Conservation (phyloP, 257 asterid species). For the Sherardia arvensis region DNA sequence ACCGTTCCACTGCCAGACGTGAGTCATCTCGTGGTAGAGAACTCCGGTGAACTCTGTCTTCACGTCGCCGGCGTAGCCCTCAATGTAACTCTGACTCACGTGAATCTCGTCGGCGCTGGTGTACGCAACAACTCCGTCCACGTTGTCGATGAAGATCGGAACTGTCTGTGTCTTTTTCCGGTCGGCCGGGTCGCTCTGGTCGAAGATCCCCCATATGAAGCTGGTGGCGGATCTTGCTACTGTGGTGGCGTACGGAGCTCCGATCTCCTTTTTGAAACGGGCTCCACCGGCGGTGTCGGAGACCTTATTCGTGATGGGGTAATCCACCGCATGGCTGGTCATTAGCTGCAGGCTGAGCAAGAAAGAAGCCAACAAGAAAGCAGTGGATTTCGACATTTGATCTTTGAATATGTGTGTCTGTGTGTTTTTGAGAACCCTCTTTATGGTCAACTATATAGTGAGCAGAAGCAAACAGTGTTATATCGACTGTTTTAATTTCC, state of each 20-base stretch:
- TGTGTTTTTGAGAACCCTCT: not conserved
- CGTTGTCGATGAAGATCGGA: conserved; percentile 41
- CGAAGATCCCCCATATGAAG: conserved; percentile 34
- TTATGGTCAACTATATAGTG: conserved; percentile 13
- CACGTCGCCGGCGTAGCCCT: conserved; percentile 30
- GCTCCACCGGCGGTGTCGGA: conserved; percentile 15
- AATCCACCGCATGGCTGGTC: not conserved
- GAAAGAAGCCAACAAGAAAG: not conserved
- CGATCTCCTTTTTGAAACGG: conserved; percentile 35
- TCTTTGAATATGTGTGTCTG: not conserved
- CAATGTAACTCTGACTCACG: conserved; percentile 41
- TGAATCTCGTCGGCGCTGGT: conserved; percentile 34
- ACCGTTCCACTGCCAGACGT: conserved; percentile 65
- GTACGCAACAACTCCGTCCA: conserved; percentile 45
- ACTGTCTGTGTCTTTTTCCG: conserved; percentile 24
- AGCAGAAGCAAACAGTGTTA: too few species aligned
- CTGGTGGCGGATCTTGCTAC: conserved; percentile 19
- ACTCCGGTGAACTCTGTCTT: conserved; percentile 45
- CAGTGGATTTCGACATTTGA: not conserved
- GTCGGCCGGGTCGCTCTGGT: conserved; percentile 29
- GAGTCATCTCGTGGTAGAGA: conserved; percentile 53
- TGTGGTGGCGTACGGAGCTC: conserved; percentile 20
- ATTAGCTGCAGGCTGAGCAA: conserved; percentile 6
- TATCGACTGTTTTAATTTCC: too few species aligned
- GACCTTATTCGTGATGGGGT: conserved; percentile 24